A percentile compares a stretch with the other conserved stretches of the same genome.
phyloP scores from a whole-genome alignment of 179 eudicot species.

The Vitellaria paradoxa region DNA sequence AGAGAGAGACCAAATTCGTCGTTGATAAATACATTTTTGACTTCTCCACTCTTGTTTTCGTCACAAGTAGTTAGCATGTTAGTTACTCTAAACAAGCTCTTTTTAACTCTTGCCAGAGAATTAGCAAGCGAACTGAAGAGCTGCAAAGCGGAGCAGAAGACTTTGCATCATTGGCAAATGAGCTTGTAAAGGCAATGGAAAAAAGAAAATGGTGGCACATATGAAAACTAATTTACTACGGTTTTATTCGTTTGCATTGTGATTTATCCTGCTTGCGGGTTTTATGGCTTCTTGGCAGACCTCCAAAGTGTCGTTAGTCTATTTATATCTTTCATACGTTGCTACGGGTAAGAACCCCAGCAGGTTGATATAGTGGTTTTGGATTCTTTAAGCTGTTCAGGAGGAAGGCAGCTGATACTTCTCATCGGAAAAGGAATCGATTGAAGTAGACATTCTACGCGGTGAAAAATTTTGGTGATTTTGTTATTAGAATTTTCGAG shows the following conservation, averaged over 20 bases:
- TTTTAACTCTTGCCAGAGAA: conserved; percentile 40
- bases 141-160: conserved; percentile 69
- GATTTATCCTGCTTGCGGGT: not conserved
- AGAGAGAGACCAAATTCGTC: not conserved
- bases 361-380: not conserved
- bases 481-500: not conserved
- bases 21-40: not conserved
- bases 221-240: conserved; percentile 19
- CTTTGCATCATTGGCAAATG: conserved; percentile 80
- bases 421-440: not conserved
- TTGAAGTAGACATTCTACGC: not conserved
- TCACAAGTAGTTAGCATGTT: not conserved
- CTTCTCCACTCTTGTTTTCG: not conserved
- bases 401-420: not conserved
- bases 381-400: not conserved
- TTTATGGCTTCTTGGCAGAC: not conserved
- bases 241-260: not conserved
- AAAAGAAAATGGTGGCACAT: conserved; percentile 89
- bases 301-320: no score
- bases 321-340: no score
- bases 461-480: no score
- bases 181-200: conserved; percentile 75
- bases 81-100: not conserved
- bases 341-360: not conserved
- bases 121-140: conserved; percentile 67